Conservation (phyloP, 129 eudicot species). For the Silybum marianum region DNA sequence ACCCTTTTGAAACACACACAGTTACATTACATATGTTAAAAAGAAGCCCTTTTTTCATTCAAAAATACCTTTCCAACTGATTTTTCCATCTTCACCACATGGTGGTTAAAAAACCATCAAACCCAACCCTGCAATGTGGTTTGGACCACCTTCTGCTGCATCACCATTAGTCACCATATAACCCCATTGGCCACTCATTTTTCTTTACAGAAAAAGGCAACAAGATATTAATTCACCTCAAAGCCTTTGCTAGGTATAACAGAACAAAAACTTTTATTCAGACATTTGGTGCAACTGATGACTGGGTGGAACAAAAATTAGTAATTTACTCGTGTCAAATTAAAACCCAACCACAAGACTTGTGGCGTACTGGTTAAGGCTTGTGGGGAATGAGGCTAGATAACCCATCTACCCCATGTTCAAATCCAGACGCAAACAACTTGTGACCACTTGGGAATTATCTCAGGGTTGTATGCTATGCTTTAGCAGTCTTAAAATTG, state of each 20-base stretch:
- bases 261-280: not conserved
- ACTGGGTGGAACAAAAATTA: not conserved
- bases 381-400: too few species aligned
- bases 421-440: too few species aligned
- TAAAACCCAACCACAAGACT: too few species aligned
- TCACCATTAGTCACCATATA: not conserved
- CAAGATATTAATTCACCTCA: not conserved
- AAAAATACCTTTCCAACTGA: not conserved
- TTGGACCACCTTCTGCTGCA: conserved; percentile 1
- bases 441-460: too few species aligned
- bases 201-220: not conserved
- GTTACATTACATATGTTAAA: not conserved
- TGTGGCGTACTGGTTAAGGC: too few species aligned
- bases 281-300: not conserved
- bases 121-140: not conserved
- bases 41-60: not conserved
- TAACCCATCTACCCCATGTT: too few species aligned
- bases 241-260: not conserved
- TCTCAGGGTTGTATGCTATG: too few species aligned
- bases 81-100: not conserved
- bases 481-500: too few species aligned
- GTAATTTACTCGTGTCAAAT: not conserved
- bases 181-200: not conserved
- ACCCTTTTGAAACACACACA: not conserved
- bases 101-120: not conserved